A percentile compares a stretch with the other conserved stretches of the same genome.
These are phyloP conservation scores for Viridothelium virens DNA, from an alignment of 495 filamentous ascomycete genomes.

Conservation along the genomic window DNA sequence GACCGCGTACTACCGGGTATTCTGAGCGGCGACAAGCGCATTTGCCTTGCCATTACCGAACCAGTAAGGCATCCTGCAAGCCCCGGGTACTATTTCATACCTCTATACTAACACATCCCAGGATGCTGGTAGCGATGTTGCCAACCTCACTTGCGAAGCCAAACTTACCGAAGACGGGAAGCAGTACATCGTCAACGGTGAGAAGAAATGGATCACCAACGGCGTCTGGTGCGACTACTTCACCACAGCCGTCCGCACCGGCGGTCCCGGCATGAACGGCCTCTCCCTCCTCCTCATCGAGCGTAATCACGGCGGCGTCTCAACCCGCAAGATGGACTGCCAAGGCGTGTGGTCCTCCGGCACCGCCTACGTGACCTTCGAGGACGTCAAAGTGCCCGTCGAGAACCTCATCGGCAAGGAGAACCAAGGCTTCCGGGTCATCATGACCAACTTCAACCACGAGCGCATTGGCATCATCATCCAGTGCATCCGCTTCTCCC, in stretches of 20 bases:
- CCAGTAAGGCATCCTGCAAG: conserved; percentile 33
- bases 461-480: conserved; percentile 98
- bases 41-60: conserved; percentile 82
- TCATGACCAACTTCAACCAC: conserved; percentile 99
- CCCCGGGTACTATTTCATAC: neutral
- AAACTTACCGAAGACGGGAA: conserved; percentile 90
- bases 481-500: conserved; percentile 88
- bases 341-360: conserved; percentile 93
- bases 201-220: conserved; percentile 99
- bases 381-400: conserved; percentile 96
- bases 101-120: conserved; percentile 1
- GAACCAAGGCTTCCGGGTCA: conserved; percentile 95
- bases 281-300: conserved; percentile 84
- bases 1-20: conserved; percentile 77
- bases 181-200: conserved; percentile 98
- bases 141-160: conserved; percentile 89
- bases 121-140: conserved; percentile 79
- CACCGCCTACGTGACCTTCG: conserved; percentile 95
- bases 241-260: conserved; percentile 90
- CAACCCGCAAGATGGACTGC: conserved; percentile 93
- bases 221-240: conserved; percentile 96
- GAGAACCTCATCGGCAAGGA: conserved; percentile 97
- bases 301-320: conserved; percentile 70
- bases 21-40: conserved; percentile 85
- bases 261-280: conserved; percentile 78